These are phyloP conservation scores for Stenogyne calaminthoides DNA, from an alignment of 305 asterid species.

Conservation along the genomic window DNA sequence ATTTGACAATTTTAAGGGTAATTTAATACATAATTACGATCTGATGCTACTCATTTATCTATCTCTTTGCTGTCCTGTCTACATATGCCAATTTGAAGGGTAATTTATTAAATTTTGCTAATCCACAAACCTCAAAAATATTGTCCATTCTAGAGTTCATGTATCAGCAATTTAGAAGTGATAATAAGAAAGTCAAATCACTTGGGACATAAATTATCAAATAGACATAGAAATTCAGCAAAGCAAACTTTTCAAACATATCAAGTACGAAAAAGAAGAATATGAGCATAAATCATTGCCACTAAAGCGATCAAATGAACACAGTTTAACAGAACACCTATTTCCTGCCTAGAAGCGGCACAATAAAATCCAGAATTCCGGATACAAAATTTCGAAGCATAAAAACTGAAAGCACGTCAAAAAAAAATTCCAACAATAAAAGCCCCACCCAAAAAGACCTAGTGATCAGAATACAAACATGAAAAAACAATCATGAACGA, in stretches of 20 bases:
- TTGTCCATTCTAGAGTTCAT: background rate
- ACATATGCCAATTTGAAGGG: constrained; percentile 10
- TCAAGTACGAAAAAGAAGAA: constrained; percentile 1
- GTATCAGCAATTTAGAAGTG: background rate
- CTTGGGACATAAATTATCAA: background rate
- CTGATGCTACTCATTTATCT: background rate
- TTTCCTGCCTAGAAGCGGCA: background rate
- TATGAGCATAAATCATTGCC: background rate
- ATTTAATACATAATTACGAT: no score
- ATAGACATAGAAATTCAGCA: background rate
- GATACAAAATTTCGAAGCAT: background rate
- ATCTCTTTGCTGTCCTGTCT: background rate
- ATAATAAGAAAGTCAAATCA: background rate
- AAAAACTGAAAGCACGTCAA: background rate
- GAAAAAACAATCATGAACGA: background rate
- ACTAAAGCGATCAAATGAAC: background rate
- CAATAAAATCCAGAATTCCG: background rate
- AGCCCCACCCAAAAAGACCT: background rate
- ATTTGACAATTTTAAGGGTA: background rate
- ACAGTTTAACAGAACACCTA: background rate
- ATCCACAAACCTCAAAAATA: background rate
- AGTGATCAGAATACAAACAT: constrained; percentile 8
- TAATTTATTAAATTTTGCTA: background rate
- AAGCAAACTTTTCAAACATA: background rate
- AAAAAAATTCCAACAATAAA: constrained; percentile 9